Percentiles rank a stretch among this genome's conserved stretches.
Conservation (phyloP, 164 flowering plant genomes). For the Liquidambar formosana region DNA sequence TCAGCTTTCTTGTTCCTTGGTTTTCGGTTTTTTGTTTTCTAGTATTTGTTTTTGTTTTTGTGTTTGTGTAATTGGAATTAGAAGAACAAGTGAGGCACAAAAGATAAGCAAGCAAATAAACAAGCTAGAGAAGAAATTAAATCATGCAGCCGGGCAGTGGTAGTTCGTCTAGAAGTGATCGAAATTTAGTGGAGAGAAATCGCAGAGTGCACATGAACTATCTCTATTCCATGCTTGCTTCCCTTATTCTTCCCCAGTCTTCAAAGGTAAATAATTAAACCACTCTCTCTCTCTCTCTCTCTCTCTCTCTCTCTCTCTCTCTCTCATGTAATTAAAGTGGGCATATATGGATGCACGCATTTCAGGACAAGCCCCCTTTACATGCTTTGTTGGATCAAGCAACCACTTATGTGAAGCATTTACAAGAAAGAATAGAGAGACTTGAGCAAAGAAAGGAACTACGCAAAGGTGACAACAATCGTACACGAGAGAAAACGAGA, state of each 20-base stretch:
- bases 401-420: background rate
- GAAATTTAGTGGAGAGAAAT: background rate
- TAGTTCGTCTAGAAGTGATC: background rate
- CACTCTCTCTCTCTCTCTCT: no score
- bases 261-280: no score
- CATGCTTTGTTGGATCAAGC: background rate
- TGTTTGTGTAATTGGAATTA: no score
- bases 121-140: no score
- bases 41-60: no score
- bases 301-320: no score
- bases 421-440: background rate
- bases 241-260: background rate
- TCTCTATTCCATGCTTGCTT: background rate
- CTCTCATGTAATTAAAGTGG: background rate
- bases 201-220: background rate
- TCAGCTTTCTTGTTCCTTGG: no score
- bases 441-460: background rate
- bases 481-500: background rate
- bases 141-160: background rate
- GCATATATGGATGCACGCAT: background rate
- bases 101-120: no score
- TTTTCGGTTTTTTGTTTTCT: no score
- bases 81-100: no score
- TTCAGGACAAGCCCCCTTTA: background rate
- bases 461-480: background rate